Conservation (phyloP, 2,329 filamentous ascomycete genomes). For the Emmonsiellopsis sp. region DNA sequence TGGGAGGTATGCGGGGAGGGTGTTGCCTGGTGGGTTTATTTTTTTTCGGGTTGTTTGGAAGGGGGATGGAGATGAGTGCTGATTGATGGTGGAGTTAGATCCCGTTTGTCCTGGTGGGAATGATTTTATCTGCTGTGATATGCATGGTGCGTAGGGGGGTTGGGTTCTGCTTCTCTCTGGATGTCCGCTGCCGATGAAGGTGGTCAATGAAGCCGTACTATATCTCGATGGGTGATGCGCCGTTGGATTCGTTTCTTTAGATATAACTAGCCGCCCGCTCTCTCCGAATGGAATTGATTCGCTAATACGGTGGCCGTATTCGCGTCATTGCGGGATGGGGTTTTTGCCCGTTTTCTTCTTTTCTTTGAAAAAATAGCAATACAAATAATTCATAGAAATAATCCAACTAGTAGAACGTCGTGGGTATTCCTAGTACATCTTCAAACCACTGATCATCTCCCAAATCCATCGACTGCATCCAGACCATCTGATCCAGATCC, state of each 20-base stretch:
- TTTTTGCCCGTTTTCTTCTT: no score
- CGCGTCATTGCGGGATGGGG: no score
- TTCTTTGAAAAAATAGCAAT: no score
- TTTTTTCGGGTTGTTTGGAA: not conserved
- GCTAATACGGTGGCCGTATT: no score
- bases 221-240: no score
- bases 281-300: no score
- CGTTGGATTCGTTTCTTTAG: no score
- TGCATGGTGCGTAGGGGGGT: not conserved
- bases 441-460: constrained; percentile 16
- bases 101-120: not conserved
- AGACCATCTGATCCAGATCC: constrained; percentile 19
- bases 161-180: no score
- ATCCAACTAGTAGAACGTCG: constrained; percentile 2
- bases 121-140: not conserved
- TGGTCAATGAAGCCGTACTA: no score
- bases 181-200: no score
- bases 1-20: not conserved
- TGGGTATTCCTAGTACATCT: constrained; percentile 13
- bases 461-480: constrained; percentile 23
- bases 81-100: not conserved
- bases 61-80: not conserved
- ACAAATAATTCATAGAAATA: not conserved
- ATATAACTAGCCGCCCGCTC: no score
- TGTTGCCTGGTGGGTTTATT: not conserved